Conservation (phyloP, 306 rosid species). For the Alnus glutinosa region DNA sequence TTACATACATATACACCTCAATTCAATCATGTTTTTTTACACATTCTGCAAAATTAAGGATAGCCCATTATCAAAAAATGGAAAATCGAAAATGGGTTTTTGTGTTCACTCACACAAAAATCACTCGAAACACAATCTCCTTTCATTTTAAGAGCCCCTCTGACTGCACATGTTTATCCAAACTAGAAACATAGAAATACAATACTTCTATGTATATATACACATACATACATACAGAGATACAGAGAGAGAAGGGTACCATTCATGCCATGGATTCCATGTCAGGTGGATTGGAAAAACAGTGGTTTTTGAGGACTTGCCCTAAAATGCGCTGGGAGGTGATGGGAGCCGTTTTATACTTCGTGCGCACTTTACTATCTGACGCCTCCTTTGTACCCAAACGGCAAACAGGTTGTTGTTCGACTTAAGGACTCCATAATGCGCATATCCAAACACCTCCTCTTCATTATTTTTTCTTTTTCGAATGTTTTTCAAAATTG, state of each 20-base stretch:
- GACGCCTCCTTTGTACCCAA: slow-evolving; percentile 13
- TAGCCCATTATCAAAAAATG: neutral
- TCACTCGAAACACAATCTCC: neutral
- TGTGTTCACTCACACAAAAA: neutral
- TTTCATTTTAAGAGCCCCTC: neutral
- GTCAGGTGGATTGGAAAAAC: neutral
- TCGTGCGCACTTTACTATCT: slow-evolving; percentile 13
- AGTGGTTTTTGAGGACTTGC: neutral
- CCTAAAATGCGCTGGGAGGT: slow-evolving; percentile 15
- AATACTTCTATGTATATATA: neutral
- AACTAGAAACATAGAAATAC: neutral
- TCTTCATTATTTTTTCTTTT: neutral
- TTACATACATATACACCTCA: neutral
- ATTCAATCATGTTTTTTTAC: neutral
- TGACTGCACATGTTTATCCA: neutral
- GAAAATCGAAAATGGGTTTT: neutral
- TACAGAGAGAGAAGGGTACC: neutral
- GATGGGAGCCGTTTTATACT: neutral
- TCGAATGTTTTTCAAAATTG: neutral
- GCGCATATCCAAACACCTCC: neutral
- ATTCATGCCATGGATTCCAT: neutral
- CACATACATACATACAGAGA: neutral
- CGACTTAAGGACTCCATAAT: neutral
- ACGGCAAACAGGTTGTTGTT: neutral
- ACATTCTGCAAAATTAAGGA: neutral